A percentile compares a stretch with the other conserved stretches of the same genome.
Conservation (phyloP, 371 early-diverging fungal species). For the Apophysomyces elegans region DNA sequence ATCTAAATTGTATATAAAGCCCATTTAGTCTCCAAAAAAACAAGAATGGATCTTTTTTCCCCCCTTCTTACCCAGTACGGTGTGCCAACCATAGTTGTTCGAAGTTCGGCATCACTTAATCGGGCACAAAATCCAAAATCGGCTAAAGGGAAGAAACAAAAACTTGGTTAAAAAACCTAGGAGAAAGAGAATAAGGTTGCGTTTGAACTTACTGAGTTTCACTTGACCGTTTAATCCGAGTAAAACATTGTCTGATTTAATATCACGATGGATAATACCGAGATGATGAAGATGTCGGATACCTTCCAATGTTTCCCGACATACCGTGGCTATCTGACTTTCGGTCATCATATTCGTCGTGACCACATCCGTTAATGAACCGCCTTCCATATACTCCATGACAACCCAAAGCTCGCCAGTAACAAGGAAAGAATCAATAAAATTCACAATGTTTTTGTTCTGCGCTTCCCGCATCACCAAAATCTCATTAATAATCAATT, state of each 20-base stretch:
- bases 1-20: conserved; percentile 51
- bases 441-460: conserved; percentile 97
- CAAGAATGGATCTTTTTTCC: neutral
- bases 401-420: conserved; percentile 92
- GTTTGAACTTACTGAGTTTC: conserved; percentile 76
- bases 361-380: conserved; percentile 92
- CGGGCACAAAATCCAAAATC: conserved; percentile 97
- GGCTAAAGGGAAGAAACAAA: conserved; percentile 44
- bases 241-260: conserved; percentile 96
- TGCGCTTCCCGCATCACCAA: conserved; percentile 89
- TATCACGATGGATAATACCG: conserved; percentile 96
- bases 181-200: neutral
- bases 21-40: neutral
- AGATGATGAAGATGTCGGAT: conserved; percentile 91
- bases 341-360: conserved; percentile 94
- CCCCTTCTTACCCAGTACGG: conserved; percentile 73
- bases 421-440: conserved; percentile 89
- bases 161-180: conserved; percentile 17
- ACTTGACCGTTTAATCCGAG: conserved; percentile 86
- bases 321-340: conserved; percentile 94
- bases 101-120: conserved; percentile 74
- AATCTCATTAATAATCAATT: conserved; percentile 96
- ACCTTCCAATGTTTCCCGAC: conserved; percentile 88
- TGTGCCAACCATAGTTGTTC: conserved; percentile 93
- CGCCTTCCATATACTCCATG: conserved; percentile 99